These are phyloP conservation scores for Amanita rubescens DNA, from an alignment of 768 basidiomycete species.

Conservation along the genomic window DNA sequence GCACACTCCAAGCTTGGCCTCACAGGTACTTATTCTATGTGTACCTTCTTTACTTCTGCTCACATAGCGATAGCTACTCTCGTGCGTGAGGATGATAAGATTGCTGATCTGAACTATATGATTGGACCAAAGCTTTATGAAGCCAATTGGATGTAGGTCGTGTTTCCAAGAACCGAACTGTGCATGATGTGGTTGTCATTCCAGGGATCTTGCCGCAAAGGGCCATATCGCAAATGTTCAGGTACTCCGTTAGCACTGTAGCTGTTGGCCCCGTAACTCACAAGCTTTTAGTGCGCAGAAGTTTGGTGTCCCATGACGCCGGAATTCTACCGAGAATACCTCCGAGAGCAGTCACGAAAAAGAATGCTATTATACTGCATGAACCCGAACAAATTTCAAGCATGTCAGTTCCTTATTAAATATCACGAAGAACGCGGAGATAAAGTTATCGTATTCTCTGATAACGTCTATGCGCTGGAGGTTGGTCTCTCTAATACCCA, in stretches of 20 bases:
- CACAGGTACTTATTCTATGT: constrained; percentile 52
- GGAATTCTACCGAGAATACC: constrained; percentile 97
- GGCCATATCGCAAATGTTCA: constrained; percentile 99
- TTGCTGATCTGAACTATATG: constrained; percentile 97
- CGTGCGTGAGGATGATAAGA: constrained; percentile 98
- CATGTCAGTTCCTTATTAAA: constrained; percentile 97
- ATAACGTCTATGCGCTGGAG: constrained; percentile 96
- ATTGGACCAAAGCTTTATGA: constrained; percentile 99
- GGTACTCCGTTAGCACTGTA: constrained; percentile 35
- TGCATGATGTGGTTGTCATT: constrained; percentile 5
- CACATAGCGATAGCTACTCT: constrained; percentile 65
- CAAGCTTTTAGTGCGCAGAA: constrained; percentile 75
- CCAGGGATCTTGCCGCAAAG: constrained; percentile 90
- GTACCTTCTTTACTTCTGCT: constrained; percentile 13
- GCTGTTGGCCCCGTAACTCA: not conserved
- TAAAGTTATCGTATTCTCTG: constrained; percentile 99
- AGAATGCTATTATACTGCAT: constrained; percentile 97
- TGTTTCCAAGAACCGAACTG: not conserved
- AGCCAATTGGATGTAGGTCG: constrained; percentile 91
- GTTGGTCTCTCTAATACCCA: constrained; percentile 33
- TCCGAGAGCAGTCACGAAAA: constrained; percentile 87
- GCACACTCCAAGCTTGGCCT: constrained; percentile 97
- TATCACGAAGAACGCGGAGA: constrained; percentile 97
- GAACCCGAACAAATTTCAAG: constrained; percentile 99
- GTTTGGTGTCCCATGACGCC: constrained; percentile 99